Base-by-base conservation (phyloP, 352 stramenopile genomes). In the Globisporangium yorkense region DNA sequence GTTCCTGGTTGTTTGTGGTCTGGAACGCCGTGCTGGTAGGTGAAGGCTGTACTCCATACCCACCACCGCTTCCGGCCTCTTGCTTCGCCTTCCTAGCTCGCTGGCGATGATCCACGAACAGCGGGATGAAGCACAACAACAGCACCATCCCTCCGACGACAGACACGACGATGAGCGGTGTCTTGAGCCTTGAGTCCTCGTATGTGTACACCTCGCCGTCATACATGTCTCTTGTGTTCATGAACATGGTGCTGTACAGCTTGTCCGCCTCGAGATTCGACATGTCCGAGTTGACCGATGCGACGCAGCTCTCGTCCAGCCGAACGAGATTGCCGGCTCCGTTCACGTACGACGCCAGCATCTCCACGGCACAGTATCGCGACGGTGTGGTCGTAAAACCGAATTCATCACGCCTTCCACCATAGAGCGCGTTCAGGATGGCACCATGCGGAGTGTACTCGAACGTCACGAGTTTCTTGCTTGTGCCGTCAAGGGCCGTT, bases 341-440 rank as follows among this genome's bases (percentile, higher is more conserved):
- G 45, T 33, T 33, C 20, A 51, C 20, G 45, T 51, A 51, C 6
- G 20, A 51, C 52, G 24, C 39, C 3, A 57, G 39, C 39, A 57
- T 13, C 18, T 47, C 41, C 3, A 57, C n/a, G 18, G 45, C 16
- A 46, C 53, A 59, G 43, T 27, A 47, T n/a, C 43, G 16, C 16
- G 43, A 9, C 18, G 9, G 64, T 48, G 8, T 24, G n/a, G 10
- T 3, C 18, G 18, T 4, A n/a, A 27, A 47, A 5, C n/a, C n/a
- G 3, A 3, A 1, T n/a, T n/a, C n/a, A 7, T 47, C 20, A 27
- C 6, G 15, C 67, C 71, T 10, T 75, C 47, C 10, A 84, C 56
- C 2, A n/a, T 47, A 47, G 5, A 47, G 7, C 16, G 43, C 43
- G 6, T 47, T 47, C 43, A 47, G 43, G 4, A 47, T n/a, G 16